phyloP scores from a whole-genome alignment of 2,329 filamentous ascomycete genomes.

The Cadophora malorum region DNA sequence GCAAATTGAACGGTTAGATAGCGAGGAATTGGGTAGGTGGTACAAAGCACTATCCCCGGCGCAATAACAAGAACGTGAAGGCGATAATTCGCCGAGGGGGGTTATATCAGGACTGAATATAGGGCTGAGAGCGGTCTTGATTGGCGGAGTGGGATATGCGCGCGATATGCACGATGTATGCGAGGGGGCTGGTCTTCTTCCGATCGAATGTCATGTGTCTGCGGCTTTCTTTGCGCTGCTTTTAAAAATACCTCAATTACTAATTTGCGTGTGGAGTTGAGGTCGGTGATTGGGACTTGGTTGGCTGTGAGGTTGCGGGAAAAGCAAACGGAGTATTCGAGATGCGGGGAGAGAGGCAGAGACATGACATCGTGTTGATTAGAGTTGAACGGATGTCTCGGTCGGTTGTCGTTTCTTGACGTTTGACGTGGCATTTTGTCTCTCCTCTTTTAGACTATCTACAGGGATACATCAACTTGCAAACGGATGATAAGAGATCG shows the following conservation, averaged over 20 bases:
- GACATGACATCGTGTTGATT: neutral
- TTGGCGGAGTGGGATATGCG: conserved; percentile 7
- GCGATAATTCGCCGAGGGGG: neutral
- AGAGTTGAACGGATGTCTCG: conserved; percentile 7
- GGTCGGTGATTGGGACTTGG: neutral
- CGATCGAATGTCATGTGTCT: neutral
- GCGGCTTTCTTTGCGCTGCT: neutral
- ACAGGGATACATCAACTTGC: neutral
- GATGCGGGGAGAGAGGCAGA: neutral
- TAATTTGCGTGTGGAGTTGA: neutral
- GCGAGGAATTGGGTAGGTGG: neutral
- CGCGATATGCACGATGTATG: neutral
- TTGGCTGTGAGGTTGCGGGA: neutral
- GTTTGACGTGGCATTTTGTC: neutral
- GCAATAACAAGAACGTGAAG: conserved; percentile 16
- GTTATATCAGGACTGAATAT: conserved; percentile 18
- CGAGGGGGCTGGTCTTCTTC: neutral
- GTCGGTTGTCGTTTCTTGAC: neutral
- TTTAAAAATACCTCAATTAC: neutral
- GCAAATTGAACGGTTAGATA: neutral
- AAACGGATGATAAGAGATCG: neutral
- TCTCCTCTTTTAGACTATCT: neutral
- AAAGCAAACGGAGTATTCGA: conserved; percentile 7
- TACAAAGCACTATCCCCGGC: neutral
- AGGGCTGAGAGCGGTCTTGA: conserved; percentile 7